Evolutionary conservation across 2,329 filamentous ascomycete species (phyloP).

Genomic region (Rutstroemia sp.): DNA sequence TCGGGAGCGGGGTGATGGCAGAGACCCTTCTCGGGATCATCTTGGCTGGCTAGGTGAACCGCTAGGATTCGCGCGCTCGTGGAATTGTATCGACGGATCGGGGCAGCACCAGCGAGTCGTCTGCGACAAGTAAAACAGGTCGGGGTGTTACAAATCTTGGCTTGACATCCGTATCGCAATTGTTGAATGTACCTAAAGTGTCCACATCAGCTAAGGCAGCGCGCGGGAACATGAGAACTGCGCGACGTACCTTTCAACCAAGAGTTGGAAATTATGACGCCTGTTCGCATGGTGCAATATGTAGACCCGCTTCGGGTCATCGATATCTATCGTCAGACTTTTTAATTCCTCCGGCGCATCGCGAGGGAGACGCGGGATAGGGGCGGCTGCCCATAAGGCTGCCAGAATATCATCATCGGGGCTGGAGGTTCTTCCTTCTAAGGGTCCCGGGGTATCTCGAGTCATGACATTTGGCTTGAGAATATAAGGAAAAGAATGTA

Average conservation of each 20-base stretch:
- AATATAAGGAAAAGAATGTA: background rate
- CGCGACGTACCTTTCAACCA: conserved; percentile 50
- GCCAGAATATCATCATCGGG: conserved; percentile 36
- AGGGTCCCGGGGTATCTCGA: conserved; percentile 33
- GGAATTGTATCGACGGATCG: conserved; percentile 70
- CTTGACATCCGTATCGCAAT: conserved; percentile 73
- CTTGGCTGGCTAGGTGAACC: conserved; percentile 71
- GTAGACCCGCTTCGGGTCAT: conserved; percentile 55
- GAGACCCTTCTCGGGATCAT: conserved; percentile 64
- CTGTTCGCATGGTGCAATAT: conserved; percentile 53
- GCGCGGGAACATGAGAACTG: background rate
- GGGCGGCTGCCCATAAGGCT: conserved; percentile 54
- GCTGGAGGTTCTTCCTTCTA: conserved; percentile 17
- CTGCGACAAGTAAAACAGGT: conserved; percentile 77
- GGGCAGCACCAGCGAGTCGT: conserved; percentile 56
- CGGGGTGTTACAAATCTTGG: conserved; percentile 59
- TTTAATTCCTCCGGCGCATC: conserved; percentile 54
- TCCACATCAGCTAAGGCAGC: conserved; percentile 5
- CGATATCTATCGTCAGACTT: conserved; percentile 48
- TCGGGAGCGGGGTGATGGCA: conserved; percentile 40
- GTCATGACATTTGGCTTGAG: conserved; percentile 39
- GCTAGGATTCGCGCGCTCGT: conserved; percentile 78
- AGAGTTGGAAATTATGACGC: conserved; percentile 55
- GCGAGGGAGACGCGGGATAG: conserved; percentile 49
- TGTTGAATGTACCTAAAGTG: conserved; percentile 66